Conservation (phyloP, 352 stramenopile genomes). For the Phytophthora quininea region DNA sequence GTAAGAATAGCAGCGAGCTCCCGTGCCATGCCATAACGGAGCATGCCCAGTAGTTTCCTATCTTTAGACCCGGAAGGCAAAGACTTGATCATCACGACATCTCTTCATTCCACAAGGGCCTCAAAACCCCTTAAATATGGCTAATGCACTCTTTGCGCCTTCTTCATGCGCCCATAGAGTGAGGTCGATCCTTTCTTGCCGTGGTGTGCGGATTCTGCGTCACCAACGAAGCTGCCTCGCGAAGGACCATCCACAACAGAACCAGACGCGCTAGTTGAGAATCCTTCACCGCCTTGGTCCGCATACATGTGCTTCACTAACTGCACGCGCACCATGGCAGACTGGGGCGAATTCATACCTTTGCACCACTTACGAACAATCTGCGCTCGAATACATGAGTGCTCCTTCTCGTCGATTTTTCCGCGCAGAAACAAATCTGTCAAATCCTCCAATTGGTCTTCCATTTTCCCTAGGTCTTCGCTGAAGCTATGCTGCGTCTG, state of each 20-base stretch:
- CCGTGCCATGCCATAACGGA: background rate
- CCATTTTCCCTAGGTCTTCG: conserved; percentile 79
- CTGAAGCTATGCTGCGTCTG: conserved; percentile 69
- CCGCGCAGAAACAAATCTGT: conserved; percentile 71
- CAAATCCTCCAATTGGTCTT: conserved; percentile 79
- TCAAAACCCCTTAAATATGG: conserved; percentile 88
- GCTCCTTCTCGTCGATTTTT: conserved; percentile 87
- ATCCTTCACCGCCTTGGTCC: conserved; percentile 31
- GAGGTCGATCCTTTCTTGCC: conserved; percentile 52
- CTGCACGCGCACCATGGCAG: conserved; percentile 75
- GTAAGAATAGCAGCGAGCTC: background rate
- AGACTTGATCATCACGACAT: background rate
- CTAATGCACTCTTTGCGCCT: conserved; percentile 76
- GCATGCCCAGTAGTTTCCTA: background rate
- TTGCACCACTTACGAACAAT: conserved; percentile 87
- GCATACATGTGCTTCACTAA: conserved; percentile 58
- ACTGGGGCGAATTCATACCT: conserved; percentile 79
- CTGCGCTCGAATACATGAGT: conserved; percentile 82
- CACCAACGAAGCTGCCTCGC: conserved; percentile 28
- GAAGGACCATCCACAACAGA: conserved; percentile 20
- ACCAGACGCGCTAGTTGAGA: conserved; percentile 24
- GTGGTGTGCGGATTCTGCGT: conserved; percentile 19
- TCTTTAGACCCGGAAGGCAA: background rate
- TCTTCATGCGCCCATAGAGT: conserved; percentile 85
- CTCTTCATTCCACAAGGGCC: conserved; percentile 3